These are phyloP conservation scores for Lophiotrema nucula DNA, from an alignment of 495 filamentous ascomycete species.

Conservation along the genomic window DNA sequence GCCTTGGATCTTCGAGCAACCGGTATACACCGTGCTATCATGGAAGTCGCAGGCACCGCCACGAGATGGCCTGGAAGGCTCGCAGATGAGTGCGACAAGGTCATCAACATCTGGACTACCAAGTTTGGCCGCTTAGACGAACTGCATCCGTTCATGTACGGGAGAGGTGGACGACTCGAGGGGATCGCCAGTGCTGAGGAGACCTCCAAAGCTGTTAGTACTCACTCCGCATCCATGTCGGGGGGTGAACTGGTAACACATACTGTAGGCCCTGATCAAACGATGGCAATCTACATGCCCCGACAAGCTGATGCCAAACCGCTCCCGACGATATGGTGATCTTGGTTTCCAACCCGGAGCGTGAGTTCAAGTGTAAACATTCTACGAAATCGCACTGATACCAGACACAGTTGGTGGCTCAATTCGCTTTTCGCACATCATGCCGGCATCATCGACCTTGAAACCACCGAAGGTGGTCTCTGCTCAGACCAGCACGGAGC, in stretches of 20 bases:
- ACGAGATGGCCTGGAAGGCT: slow-evolving; percentile 43
- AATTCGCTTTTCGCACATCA: slow-evolving; percentile 40
- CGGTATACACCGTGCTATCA: slow-evolving; percentile 41
- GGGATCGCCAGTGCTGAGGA: slow-evolving; percentile 34
- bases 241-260: neutral
- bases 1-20: slow-evolving; percentile 34
- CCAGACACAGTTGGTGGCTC: slow-evolving; percentile 43
- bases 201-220: slow-evolving; percentile 29
- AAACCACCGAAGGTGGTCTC: slow-evolving; percentile 35
- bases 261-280: slow-evolving; percentile 23
- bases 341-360: slow-evolving; percentile 41
- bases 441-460: slow-evolving; percentile 42
- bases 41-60: slow-evolving; percentile 36
- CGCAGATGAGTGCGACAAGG: slow-evolving; percentile 38
- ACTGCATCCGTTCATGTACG: slow-evolving; percentile 36
- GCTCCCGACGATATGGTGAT: slow-evolving; percentile 26
- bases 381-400: neutral
- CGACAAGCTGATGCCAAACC: slow-evolving; percentile 6
- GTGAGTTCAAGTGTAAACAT: slow-evolving; percentile 32
- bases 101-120: slow-evolving; percentile 34
- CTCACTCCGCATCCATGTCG: neutral
- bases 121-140: slow-evolving; percentile 36
- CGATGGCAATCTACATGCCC: slow-evolving; percentile 25
- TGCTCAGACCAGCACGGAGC: slow-evolving; percentile 36
- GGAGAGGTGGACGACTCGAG: slow-evolving; percentile 38